These are phyloP conservation scores for Lodderomyces orthopsilosis DNA, from an alignment of 1,139 yeast genomes.

Conservation along the genomic window DNA sequence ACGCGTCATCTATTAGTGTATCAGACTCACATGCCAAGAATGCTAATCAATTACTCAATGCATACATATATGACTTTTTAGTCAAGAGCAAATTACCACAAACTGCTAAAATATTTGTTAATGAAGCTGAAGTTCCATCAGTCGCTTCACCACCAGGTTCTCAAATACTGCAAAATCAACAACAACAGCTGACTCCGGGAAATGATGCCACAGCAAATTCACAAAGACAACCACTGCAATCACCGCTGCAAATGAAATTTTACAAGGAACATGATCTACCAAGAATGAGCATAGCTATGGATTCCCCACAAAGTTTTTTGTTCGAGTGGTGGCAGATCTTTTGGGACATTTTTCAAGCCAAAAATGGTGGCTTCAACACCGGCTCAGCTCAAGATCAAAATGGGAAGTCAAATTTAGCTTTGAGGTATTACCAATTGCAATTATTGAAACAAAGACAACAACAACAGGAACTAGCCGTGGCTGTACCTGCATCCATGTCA, in stretches of 20 bases:
- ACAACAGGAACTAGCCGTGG: constrained; percentile 29
- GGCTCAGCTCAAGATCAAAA: constrained; percentile 1
- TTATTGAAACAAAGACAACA: constrained; percentile 63
- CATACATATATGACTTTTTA: constrained; percentile 84
- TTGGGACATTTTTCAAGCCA: constrained; percentile 90
- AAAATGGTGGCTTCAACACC: constrained; percentile 29
- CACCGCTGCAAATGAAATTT: constrained; percentile 12
- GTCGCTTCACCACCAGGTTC: not conserved
- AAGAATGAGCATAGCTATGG: constrained; percentile 53
- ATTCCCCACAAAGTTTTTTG: constrained; percentile 84
- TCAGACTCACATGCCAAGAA: constrained; percentile 53
- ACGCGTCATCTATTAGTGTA: constrained; percentile 21
- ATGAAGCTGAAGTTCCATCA: constrained; percentile 63
- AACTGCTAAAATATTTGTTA: constrained; percentile 69
- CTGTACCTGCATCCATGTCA: constrained; percentile 36
- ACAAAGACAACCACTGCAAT: constrained; percentile 11
- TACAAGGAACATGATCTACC: constrained; percentile 44
- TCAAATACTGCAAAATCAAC: constrained; percentile 6
- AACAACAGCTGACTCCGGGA: constrained; percentile 7
- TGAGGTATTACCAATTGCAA: constrained; percentile 71
- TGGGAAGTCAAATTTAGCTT: constrained; percentile 40
- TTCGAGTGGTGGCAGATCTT: constrained; percentile 97
- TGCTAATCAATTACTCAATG: constrained; percentile 69
- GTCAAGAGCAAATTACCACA: constrained; percentile 68
- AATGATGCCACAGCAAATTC: not conserved